Evolutionary conservation across 352 stramenopile genomes (phyloP), one percentile per base, ranked within the genome.

Genomic region (Globisporangium ultimum): DNA sequence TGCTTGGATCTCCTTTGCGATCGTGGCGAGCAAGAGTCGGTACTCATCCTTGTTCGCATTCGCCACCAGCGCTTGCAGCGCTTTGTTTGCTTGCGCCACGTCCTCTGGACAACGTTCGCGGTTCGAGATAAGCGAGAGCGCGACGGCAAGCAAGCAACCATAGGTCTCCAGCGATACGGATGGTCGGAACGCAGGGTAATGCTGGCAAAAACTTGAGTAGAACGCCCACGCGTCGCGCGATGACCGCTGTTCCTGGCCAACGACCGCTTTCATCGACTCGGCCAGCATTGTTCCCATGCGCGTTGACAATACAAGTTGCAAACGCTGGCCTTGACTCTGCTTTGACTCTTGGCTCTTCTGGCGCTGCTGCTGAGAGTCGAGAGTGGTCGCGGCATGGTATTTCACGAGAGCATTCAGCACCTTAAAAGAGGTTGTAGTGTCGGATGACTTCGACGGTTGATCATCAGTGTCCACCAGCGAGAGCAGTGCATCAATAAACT

Each of bases 11-110:
- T 95, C 86, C 8, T 81, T 72, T 40, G 75, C 38, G 43, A 91
- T 48, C 34, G 81, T 91, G 12, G 74, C 58, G 3, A 89, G 49
- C 42, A 91, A 40, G 41, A 95, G 61, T n/a, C 65, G 63, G 51
- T 87, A 91, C 55, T 95, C 85, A 42, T 83, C 69, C 55, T 83
- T 88, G 67, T 84, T 91, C 8, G 80, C 68, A 56, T 78, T 78
- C n/a, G 58, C 41, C 3, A 92, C 54, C 10, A 95, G 24, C 10
- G 59, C 61, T 48, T 76, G 69, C 10, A 89, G 64, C 22, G 77
- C 61, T 40, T 20, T 58, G 22, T 18, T 28, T 13, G 53, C 43
- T 36, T 64, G 46, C 13, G 48, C 21, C 2, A 38, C 24, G 1
- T 66, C 54, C 0, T 38, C 15, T 0, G 48, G 54, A 17, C 21